Evolutionary conservation across 78 protist species (phyloP), one percentile per base, ranked within the genome.

Genomic region (Dictyostelium capitatum): DNA sequence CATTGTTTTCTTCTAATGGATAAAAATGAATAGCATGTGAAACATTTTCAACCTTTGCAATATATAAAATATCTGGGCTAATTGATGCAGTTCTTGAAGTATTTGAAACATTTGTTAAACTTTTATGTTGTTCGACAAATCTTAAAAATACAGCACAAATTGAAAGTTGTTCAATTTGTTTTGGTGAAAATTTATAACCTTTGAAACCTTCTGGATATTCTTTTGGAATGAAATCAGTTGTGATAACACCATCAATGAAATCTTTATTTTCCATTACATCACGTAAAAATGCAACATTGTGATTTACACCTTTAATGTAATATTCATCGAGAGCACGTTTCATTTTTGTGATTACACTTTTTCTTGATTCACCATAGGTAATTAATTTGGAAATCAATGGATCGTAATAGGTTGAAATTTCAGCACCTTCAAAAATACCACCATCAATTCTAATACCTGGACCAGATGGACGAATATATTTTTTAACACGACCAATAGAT

Each of bases 371-470:
- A n/a, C 97, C 99, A 80, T 85, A 90, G 51, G 99, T 98, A 69
- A 95, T 72, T 12, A 99, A 96, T 97, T 98, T 99, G 53, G 96
- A 95, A 83, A 99, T 98, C 97, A 99, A 91, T 32, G 99, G 99
- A 92, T 99, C 99, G 97, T 99, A 99, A 96, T 97, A 95, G 30
- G 98, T 96, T 20, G 97, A 82, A 23, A 99, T 98, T 69, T 98
- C 99, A 53, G 93, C 82, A n/a, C 99, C 99, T 65, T 97, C 93
- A 56, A 41, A 77, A 67, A 87, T 87, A 65, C 93, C 93, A 78
- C 93, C 93, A 70, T 87, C 93, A 79, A 87, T 87, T 77, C 93
- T 83, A 28, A 87, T 32, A 28, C 79, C 93, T 28, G 72, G 59
- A n/a, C 93, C 93, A 17, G 37, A 28, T 43, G 93, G 93, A 54